phyloP scores from a whole-genome alignment of 805 yeast species.

The Schwanniomyces sp. region DNA sequence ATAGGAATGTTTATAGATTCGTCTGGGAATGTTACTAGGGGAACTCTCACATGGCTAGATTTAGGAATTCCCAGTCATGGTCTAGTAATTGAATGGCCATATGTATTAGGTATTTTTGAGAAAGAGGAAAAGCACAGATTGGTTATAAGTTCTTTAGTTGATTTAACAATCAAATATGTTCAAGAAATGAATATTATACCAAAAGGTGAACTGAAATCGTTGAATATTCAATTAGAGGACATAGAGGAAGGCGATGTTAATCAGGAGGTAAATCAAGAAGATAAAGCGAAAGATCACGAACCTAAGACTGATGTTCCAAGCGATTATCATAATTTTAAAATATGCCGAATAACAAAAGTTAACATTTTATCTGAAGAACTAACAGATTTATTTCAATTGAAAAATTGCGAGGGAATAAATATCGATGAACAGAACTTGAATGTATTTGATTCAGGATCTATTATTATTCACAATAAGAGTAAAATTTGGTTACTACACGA shows the following conservation, averaged over 20 bases:
- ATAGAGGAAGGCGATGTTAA: not conserved
- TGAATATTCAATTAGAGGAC: not conserved
- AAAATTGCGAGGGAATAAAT: slow-evolving; percentile 1
- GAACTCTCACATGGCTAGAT: slow-evolving; percentile 39
- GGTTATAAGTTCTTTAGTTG: slow-evolving; percentile 23
- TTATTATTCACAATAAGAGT: slow-evolving; percentile 1
- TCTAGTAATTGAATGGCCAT: slow-evolving; percentile 36
- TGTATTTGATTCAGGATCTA: not conserved
- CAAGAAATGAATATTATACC: not conserved
- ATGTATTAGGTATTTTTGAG: slow-evolving; percentile 28
- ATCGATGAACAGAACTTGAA: not conserved
- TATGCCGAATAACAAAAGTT: not conserved
- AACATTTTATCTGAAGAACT: slow-evolving; percentile 2
- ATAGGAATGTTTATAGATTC: slow-evolving; percentile 42
- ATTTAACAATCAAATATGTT: slow-evolving; percentile 14
- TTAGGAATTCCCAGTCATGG: slow-evolving; percentile 37
- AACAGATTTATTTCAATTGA: not conserved
- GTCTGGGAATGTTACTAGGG: slow-evolving; percentile 40
- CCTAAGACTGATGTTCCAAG: not conserved
- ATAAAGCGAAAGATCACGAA: not conserved
- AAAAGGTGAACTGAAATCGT: too few relatives aligned
- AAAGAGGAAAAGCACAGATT: slow-evolving; percentile 7
- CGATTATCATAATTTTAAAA: not conserved
- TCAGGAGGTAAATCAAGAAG: not conserved
- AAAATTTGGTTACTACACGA: slow-evolving; percentile 5